Evolutionary conservation across 1,139 yeast genomes (phyloP).

Genomic region (Candida sp.): DNA sequence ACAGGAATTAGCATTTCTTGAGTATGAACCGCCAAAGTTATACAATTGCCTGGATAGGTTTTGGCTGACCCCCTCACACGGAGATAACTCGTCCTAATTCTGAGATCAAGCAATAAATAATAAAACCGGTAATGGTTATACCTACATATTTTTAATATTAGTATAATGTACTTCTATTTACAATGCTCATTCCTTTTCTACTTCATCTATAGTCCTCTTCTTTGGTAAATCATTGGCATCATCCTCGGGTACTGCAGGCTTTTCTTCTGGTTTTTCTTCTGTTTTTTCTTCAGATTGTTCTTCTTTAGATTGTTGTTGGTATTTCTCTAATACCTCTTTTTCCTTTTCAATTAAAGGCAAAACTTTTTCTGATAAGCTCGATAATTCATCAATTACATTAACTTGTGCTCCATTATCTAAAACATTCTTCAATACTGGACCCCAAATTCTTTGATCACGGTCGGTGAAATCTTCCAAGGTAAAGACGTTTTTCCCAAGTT

Average conservation of each 20-base stretch:
- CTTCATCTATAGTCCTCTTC: constrained; percentile 24
- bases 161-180: background rate
- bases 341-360: constrained; percentile 52
- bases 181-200: constrained; percentile 11
- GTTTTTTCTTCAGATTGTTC: constrained; percentile 2
- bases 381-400: constrained; percentile 23
- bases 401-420: constrained; percentile 29
- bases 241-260: constrained; percentile 2
- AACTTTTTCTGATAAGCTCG: constrained; percentile 10
- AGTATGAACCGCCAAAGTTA: too few species aligned
- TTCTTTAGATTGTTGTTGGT: constrained; percentile 7
- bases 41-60: too few species aligned
- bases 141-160: too few species aligned
- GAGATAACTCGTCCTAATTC: too few species aligned
- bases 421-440: constrained; percentile 54
- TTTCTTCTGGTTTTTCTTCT: background rate
- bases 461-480: constrained; percentile 60
- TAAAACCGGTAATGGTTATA: too few species aligned
- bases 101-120: too few species aligned
- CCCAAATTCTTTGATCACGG: constrained; percentile 64
- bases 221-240: constrained; percentile 10
- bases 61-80: too few species aligned
- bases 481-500: constrained; percentile 67
- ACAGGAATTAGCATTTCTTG: too few species aligned
- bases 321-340: constrained; percentile 44